Base-by-base conservation (phyloP, 169 alveolate species). In the Eimeria praecox region DNA sequence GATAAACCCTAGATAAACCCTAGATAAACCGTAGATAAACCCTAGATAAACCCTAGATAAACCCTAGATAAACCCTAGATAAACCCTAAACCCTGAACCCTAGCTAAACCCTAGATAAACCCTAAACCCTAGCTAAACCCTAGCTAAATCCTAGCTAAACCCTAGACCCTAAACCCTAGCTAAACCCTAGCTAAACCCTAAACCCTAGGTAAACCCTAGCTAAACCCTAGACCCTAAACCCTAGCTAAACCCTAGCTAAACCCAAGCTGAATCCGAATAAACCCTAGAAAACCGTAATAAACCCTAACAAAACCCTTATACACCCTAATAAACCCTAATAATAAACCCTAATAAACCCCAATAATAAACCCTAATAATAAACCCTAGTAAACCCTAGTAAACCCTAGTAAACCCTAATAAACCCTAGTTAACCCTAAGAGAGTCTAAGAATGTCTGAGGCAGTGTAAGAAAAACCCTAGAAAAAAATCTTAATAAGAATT, bases 201-300 rank as follows among this genome's bases (percentile, higher is more conserved):
- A 12, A 59, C 69, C 69, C 27, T 22, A 9, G n/a, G n/a, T n/a
- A n/a, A n/a, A n/a, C n/a, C n/a, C n/a, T n/a, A n/a, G n/a, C 20
- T 59, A 59, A 59, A 59, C 69, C 66, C 66, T 56, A 56, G 20
- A 56, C 66, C 69, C 69, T 59, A 59, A 12, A 59, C 69, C 69
- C 27, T 22, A 9, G 20, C 99, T 77, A 97, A 98, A 35, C 96
- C 97, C 96, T 94, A 92, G 18, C 35, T n/a, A 33, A 46, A 66
- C 18, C 42, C 73, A n/a, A 3, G 30, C n/a, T 0, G 54, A 49
- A 35, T 40, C n/a, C n/a, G n/a, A n/a, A n/a, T 44, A 40, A 56
- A 54, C 77, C 80, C 75, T 38, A 12, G n/a, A n/a, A n/a, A n/a
- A n/a, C 27, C 99, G 97, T 86, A 98, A 87, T 77, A 97, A 98